Conservation (phyloP, 1,139 yeast species). For the Hansenula sp. region DNA sequence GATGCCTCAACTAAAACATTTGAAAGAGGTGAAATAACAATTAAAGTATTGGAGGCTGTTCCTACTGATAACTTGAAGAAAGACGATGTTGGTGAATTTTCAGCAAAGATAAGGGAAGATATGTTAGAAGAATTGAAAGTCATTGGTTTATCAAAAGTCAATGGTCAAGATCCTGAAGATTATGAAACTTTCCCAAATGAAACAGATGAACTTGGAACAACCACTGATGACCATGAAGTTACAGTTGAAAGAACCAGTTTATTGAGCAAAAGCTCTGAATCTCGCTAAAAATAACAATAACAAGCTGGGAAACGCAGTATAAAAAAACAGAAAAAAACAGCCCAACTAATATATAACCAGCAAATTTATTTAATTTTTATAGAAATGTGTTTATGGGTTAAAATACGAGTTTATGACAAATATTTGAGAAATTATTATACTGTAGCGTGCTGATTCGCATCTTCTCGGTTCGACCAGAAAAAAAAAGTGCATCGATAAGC, state of each 20-base stretch:
- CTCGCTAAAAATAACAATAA: too few species aligned
- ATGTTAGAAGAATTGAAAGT: slow-evolving; percentile 36
- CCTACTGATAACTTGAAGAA: slow-evolving; percentile 49
- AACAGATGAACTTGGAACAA: slow-evolving; percentile 6
- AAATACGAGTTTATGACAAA: slow-evolving; percentile 1
- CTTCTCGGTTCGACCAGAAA: too few species aligned
- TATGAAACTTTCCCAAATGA: slow-evolving; percentile 20
- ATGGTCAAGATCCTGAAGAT: slow-evolving; percentile 5
- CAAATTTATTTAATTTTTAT: too few species aligned
- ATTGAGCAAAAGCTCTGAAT: slow-evolving; percentile 13
- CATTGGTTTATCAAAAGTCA: slow-evolving; percentile 38
- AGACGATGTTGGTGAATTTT: slow-evolving; percentile 54
- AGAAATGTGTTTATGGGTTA: neutral
- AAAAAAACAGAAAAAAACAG: too few species aligned
- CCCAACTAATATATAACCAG: too few species aligned
- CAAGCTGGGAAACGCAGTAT: too few species aligned
- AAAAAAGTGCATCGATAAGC: too few species aligned
- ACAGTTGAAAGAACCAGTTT: slow-evolving; percentile 16
- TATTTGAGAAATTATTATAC: neutral
- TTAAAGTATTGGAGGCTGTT: slow-evolving; percentile 67
- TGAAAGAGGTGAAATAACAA: slow-evolving; percentile 59
- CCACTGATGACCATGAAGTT: neutral
- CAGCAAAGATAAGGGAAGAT: slow-evolving; percentile 33
- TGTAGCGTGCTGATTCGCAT: neutral
- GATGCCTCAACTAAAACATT: slow-evolving; percentile 52